A percentile compares a stretch with the other conserved stretches of the same genome.
Conservation (phyloP, 352 stramenopile species). For the Sclerospora graminicola region DNA sequence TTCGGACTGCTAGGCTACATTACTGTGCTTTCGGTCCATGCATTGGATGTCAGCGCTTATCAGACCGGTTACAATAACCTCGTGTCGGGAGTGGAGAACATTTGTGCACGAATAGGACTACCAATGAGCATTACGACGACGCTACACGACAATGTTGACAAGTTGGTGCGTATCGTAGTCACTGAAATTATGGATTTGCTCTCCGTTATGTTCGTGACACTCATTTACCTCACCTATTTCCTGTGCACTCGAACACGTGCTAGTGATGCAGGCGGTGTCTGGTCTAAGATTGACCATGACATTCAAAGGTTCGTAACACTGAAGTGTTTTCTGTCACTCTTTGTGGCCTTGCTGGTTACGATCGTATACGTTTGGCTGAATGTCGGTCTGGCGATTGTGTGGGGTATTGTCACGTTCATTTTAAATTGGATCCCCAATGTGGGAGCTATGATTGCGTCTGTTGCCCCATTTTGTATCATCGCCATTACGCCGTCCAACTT, state of each 20-base stretch:
- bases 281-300: slow-evolving; percentile 85
- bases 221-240: slow-evolving; percentile 87
- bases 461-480: slow-evolving; percentile 79
- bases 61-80: slow-evolving; percentile 76
- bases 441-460: slow-evolving; percentile 80
- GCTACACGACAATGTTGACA: slow-evolving; percentile 85
- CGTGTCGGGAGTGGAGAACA: slow-evolving; percentile 46
- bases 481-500: slow-evolving; percentile 71
- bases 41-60: slow-evolving; percentile 70
- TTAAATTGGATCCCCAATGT: slow-evolving; percentile 87
- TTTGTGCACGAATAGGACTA: slow-evolving; percentile 65
- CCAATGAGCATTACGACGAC: slow-evolving; percentile 84
- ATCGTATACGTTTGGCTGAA: slow-evolving; percentile 87
- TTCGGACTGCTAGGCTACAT: slow-evolving; percentile 83
- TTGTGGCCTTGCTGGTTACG: slow-evolving; percentile 79
- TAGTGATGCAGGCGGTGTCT: slow-evolving; percentile 75
- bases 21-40: slow-evolving; percentile 78
- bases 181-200: slow-evolving; percentile 85
- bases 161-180: slow-evolving; percentile 71
- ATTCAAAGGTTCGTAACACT: slow-evolving; percentile 85
- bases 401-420: slow-evolving; percentile 85
- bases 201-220: slow-evolving; percentile 85
- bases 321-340: slow-evolving; percentile 84
- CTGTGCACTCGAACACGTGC: slow-evolving; percentile 75
- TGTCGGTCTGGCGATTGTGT: slow-evolving; percentile 78